Evolutionary conservation across 495 filamentous ascomycete genomes (phyloP), one percentile per base, ranked within the genome.

Genomic region (Cryomyces minteri): DNA sequence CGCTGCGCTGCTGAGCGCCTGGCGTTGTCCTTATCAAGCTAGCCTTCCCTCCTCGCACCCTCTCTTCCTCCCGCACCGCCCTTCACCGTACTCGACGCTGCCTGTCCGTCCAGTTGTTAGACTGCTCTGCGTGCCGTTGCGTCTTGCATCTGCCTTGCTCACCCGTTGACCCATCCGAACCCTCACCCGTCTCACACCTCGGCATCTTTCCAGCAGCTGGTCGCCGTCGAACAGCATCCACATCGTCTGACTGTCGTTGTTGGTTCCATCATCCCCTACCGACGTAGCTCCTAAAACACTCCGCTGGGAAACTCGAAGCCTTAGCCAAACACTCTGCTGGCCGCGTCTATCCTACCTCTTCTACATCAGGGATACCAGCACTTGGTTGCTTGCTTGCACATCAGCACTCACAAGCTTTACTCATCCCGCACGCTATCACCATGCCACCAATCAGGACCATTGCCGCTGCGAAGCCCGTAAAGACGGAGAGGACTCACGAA

Each of bases 401-500:
- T 37, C 3, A 37, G 8, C 34, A 12, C 8, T 9, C 1, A 12
- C 8, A 1, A 37, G 9, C 32, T 6, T 30, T 43, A 25, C 18
- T 25, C 18, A 25, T 25, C 18, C 18, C 2, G 18, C 18, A 25
- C 18, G 2, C 18, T 25, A 2, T 40, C 39, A 54, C 43, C 9
- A 70, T 71, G 67, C 67, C 67, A 51, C 67, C 67, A 12, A 44
- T 59, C 62, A 7, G 40, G 40, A 41, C 40, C 9, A 56, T 66
- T 38, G 54, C 64, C 10, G 48, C 61, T 3, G 51, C 60, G 7
- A 73, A 70, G 59, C 64, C 68, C 9, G 47, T 69, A 32, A 74
- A 85, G 71, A 76, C 77, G 1, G 76, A 82, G 52, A 63, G 82
- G 31, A 81, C 77, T 6, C 79, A 83, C 51, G 85, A 88, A 59